Evolutionary conservation across 805 yeast species (phyloP).

Genomic region (Myxozyma melibiosi): DNA sequence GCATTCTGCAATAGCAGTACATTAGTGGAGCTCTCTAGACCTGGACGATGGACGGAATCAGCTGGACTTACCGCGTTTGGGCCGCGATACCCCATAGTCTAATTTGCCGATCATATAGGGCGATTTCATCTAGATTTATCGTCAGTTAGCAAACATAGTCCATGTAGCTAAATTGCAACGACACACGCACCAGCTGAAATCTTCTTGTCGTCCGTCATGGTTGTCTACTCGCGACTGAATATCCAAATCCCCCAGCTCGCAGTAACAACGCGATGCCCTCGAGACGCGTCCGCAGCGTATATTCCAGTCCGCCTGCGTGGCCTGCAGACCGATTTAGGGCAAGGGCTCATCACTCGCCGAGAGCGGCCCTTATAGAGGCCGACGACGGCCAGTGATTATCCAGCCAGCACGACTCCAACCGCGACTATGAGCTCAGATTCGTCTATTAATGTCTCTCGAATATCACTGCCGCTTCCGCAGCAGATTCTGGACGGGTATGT

Average conservation of each 20-base stretch:
- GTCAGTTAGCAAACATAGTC: background rate
- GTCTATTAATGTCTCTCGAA: background rate
- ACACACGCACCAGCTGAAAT: slow-evolving; percentile 25
- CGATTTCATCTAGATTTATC: slow-evolving; percentile 70
- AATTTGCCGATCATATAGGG: slow-evolving; percentile 91
- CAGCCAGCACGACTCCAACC: background rate
- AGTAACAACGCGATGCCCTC: background rate
- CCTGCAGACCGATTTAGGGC: background rate
- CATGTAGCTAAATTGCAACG: background rate
- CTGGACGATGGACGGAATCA: background rate
- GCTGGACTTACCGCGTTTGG: slow-evolving; percentile 53
- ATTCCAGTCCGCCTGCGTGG: too few species aligned
- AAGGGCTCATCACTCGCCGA: too few species aligned
- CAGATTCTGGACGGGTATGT: background rate
- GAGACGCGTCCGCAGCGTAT: too few species aligned
- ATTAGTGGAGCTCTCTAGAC: background rate
- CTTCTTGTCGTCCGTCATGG: slow-evolving; percentile 18
- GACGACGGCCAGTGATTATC: background rate
- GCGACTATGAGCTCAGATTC: slow-evolving; percentile 2
- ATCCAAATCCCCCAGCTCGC: background rate
- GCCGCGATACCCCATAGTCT: slow-evolving; percentile 96
- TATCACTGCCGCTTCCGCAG: slow-evolving; percentile 6
- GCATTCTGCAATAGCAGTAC: slow-evolving; percentile 46
- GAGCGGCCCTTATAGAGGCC: too few species aligned
- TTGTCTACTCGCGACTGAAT: background rate